Evolutionary conservation across 257 asterid species (phyloP), one percentile per base, ranked within the genome.

Genomic region (Rubia yunnanensis): DNA sequence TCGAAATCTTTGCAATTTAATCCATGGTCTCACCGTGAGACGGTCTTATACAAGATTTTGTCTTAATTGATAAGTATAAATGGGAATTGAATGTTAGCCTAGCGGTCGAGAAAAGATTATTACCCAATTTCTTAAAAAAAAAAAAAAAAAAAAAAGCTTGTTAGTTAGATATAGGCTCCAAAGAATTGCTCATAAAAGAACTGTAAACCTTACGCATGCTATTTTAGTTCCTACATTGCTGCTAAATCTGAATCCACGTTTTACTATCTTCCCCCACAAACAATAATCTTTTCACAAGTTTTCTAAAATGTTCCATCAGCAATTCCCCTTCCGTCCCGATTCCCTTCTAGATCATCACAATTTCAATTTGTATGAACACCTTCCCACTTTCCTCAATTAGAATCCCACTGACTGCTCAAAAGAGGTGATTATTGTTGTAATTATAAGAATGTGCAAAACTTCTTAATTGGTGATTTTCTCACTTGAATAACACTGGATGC

Each of bases 131-230:
- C n/a, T n/a, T n/a, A n/a, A n/a, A n/a, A n/a, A n/a, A n/a, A n/a
- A n/a, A n/a, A n/a, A n/a, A n/a, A n/a, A n/a, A n/a, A n/a, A n/a
- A n/a, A n/a, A n/a, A n/a, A n/a, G n/a, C n/a, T n/a, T n/a, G n/a
- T 44, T 44, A 48, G 59, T 48, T 49, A 65, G 69, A 20, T 22
- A 48, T 65, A 44, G 57, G 69, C 69, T 49, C 69, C 69, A 28
- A 49, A 64, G 35, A 4, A 10, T 50, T 49, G 60, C 60, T 49
- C n/a, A 18, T 31, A 9, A 65, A 31, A 20, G 5, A 49, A 31
- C 30, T 32, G 60, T 41, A 10, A n/a, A 65, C 69, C 69, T 49
- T 49, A 65, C 60, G 11, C 28, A 39, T 48, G 26, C 69, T 65
- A 65, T 50, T 65, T 65, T 65, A 50, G 39, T n/a, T 48, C 69